Conservation (phyloP, 2,329 filamentous ascomycete genomes). For the Exophiala oligosperma region DNA sequence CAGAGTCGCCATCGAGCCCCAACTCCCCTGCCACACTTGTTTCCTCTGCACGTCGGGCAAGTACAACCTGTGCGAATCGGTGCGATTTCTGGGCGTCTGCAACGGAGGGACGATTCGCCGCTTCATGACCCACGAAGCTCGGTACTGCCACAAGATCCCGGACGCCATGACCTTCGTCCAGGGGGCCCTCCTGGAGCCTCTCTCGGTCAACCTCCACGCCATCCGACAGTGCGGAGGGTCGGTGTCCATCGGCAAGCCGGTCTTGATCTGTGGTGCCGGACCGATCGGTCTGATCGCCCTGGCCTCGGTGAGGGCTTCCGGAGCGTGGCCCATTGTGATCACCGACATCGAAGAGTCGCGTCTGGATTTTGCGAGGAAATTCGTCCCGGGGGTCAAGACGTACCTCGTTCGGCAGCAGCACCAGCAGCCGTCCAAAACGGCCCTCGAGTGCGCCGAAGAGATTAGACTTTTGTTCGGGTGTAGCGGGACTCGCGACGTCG, state of each 20-base stretch:
- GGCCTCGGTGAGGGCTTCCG: conserved; percentile 60
- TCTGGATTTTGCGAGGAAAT: conserved; percentile 58
- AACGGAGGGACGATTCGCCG: conserved; percentile 61
- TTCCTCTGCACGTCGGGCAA: conserved; percentile 37
- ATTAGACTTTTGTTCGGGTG: conserved; percentile 57
- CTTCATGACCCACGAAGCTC: conserved; percentile 62
- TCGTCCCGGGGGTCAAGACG: conserved; percentile 55
- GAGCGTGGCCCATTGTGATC: conserved; percentile 63
- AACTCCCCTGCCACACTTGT: no score
- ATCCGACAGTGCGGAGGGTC: conserved; percentile 46
- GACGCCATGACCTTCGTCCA: conserved; percentile 58
- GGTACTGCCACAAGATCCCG: conserved; percentile 59
- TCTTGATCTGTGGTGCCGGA: conserved; percentile 62
- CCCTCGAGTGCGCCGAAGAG: conserved; percentile 37
- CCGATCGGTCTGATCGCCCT: conserved; percentile 63
- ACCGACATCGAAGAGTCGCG: conserved; percentile 61
- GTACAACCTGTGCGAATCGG: conserved; percentile 53
- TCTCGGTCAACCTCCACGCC: conserved; percentile 64
- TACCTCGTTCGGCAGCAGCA: conserved; percentile 54
- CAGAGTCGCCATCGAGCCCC: no score
- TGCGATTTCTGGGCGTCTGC: conserved; percentile 62
- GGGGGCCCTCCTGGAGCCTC: conserved; percentile 64
- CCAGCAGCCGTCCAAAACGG: conserved; percentile 47
- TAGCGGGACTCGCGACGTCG: conserved; percentile 2
- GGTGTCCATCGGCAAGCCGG: conserved; percentile 56